A percentile compares a stretch with the other conserved stretches of the same genome.
Evolutionary conservation across 2,329 filamentous ascomycete genomes (phyloP).

Genomic region (Penicillium olsonii): DNA sequence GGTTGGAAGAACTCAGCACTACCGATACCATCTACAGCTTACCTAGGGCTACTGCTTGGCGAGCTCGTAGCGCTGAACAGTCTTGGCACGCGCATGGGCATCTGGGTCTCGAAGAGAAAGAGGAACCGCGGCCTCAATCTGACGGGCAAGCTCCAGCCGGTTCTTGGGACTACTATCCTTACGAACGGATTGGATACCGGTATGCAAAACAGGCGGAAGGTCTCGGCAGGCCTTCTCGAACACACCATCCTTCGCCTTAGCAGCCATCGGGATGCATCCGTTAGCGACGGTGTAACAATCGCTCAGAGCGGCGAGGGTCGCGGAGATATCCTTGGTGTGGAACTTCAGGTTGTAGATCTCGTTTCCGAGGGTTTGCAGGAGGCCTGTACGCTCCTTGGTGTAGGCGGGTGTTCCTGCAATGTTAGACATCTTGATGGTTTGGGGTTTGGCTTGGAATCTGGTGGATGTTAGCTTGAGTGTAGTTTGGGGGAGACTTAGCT

Average conservation of each 20-base stretch:
- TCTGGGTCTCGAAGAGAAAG: background rate
- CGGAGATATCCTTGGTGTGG: no score
- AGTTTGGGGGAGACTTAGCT: background rate
- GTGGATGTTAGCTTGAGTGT: background rate
- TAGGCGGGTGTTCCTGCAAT: background rate
- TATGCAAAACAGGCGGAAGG: background rate
- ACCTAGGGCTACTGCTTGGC: no score
- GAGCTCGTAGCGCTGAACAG: background rate
- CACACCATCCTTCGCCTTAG: background rate
- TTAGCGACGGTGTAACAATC: background rate
- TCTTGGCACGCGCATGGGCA: background rate
- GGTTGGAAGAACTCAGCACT: no score
- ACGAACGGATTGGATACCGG: background rate
- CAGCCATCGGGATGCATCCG: background rate
- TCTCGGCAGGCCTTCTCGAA: background rate
- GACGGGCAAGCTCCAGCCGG: background rate
- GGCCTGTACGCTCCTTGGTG: background rate
- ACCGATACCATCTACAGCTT: no score
- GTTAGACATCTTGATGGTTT: background rate
- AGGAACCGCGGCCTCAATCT: background rate
- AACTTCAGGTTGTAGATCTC: background rate
- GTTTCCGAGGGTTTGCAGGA: background rate
- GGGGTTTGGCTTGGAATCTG: background rate
- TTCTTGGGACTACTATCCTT: background rate
- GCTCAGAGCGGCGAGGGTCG: background rate